These are phyloP conservation scores for Colletotrichum costaricense DNA, from an alignment of 2,329 filamentous ascomycete genomes.

Conservation along the genomic window DNA sequence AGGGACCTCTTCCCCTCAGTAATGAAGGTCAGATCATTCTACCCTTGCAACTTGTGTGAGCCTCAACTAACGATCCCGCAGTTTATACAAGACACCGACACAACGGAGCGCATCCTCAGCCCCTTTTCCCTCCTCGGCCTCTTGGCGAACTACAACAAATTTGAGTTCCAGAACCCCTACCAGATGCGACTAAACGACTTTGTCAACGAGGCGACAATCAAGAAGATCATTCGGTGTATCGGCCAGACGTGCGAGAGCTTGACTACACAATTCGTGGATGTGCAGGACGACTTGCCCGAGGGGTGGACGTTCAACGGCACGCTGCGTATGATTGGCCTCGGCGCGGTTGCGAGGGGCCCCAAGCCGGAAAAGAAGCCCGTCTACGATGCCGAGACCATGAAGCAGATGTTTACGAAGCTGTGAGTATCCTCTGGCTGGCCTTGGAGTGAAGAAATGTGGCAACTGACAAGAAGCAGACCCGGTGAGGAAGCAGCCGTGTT, in stretches of 20 bases:
- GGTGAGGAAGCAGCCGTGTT: conserved; percentile 82
- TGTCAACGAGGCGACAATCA: conserved; percentile 89
- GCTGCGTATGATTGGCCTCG: conserved; percentile 85
- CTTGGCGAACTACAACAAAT: conserved; percentile 98
- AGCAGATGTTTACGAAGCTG: conserved; percentile 83
- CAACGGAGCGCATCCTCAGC: conserved; percentile 71
- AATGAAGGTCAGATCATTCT: conserved; percentile 78
- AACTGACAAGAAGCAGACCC: conserved; percentile 66
- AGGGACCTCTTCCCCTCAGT: conserved; percentile 92
- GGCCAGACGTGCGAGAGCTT: conserved; percentile 77
- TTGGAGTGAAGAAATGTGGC: background rate
- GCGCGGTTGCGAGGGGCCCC: conserved; percentile 76
- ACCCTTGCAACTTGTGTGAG: background rate
- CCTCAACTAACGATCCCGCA: conserved; percentile 44
- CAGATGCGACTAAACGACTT: conserved; percentile 93
- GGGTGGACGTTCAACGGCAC: conserved; percentile 88
- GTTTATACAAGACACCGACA: conserved; percentile 85
- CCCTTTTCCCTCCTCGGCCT: conserved; percentile 88
- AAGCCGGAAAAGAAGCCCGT: conserved; percentile 70
- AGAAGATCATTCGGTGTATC: conserved; percentile 82
- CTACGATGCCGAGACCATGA: conserved; percentile 82
- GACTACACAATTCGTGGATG: conserved; percentile 81
- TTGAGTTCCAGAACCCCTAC: conserved; percentile 98
- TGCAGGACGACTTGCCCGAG: conserved; percentile 91
- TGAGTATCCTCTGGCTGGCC: conserved; percentile 56